Conservation (phyloP, 1,284 basidiomycete genomes). For the Ganoderma lingzhi region DNA sequence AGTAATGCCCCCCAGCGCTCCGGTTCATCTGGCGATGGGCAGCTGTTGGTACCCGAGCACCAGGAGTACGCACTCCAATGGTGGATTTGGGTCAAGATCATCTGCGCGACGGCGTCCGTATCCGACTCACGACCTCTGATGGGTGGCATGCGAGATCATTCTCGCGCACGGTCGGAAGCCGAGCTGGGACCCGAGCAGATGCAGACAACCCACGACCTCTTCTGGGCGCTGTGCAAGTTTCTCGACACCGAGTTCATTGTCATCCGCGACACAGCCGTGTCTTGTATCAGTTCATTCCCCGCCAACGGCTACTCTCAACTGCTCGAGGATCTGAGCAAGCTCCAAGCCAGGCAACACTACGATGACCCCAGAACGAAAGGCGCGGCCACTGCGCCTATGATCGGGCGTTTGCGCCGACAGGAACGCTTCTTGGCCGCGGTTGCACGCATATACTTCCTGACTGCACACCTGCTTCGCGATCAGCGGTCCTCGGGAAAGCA, state of each 20-base stretch:
- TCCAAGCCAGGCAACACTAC: constrained; percentile 84
- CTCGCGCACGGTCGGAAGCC: constrained; percentile 75
- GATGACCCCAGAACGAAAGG: constrained; percentile 75
- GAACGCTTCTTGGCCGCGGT: constrained; percentile 89
- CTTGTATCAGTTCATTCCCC: constrained; percentile 90
- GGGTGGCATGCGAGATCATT: constrained; percentile 71
- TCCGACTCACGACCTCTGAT: constrained; percentile 67
- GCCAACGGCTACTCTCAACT: constrained; percentile 81
- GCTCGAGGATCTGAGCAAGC: constrained; percentile 83
- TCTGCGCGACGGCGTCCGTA: constrained; percentile 82
- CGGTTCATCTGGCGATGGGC: constrained; percentile 49
- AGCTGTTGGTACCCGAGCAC: constrained; percentile 67
- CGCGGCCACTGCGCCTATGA: constrained; percentile 44
- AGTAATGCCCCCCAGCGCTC: constrained; percentile 52
- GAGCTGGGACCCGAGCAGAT: constrained; percentile 80
- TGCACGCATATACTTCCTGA: constrained; percentile 90
- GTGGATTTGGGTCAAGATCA: constrained; percentile 86
- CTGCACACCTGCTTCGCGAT: constrained; percentile 80
- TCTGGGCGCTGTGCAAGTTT: constrained; percentile 88
- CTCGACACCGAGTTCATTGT: constrained; percentile 86
- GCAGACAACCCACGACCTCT: constrained; percentile 82
- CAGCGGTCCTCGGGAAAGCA: constrained; percentile 76
- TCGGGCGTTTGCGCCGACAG: constrained; percentile 73
- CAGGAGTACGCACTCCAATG: constrained; percentile 82
- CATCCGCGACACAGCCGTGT: constrained; percentile 88